Base-by-base conservation (phyloP, 345 rosid species). In the Nasturtium officinale region DNA sequence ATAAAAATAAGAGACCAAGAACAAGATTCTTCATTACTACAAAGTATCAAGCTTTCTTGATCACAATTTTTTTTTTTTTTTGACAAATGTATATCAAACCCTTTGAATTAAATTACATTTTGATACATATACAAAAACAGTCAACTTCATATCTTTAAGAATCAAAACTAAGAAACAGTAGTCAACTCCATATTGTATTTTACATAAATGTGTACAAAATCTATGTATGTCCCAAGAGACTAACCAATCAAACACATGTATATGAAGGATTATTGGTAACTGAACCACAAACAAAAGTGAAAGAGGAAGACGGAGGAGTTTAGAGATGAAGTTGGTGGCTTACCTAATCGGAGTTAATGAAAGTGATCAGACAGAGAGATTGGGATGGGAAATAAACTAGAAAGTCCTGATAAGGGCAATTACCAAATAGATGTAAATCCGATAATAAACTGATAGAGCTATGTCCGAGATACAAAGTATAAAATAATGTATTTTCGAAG, bases 301-400 rank as follows among this genome's bases (percentile, higher is more conserved):
- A 25, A 3, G 3, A 3, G 25, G 18, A 23, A 6, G 59, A 59
- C 9, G 54, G 43, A 18, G 5, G 55, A 23, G 77, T 54, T 54
- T 30, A 45, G 71, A 73, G 35, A 9, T 73, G 62, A 55, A 73
- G 64, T 45, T 54, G 57, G 47, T 63, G 57, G 63, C 45, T 58
- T 33, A 58, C 63, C 3, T 6, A 43, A 58, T 33, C 20, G 61
- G 25, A 9, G 47, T 43, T 15, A 32, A 37, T 61, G 76, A 7
- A 48, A 25, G 13, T 71, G 60, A 30, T 40, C 20, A 71, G 7
- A 50, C 59, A 71, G 42, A 20, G 42, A 37, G 42, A 11, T 54
- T 68, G 53, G 8, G 4, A 18, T 13, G 16, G 3, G 7, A 15
- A 17, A 48, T 6, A 6, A 3, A n/a, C n/a, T n/a, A 30, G 8